Base-by-base conservation (phyloP, 805 yeast species). In the Wickerhamomyces chaumierensis region DNA sequence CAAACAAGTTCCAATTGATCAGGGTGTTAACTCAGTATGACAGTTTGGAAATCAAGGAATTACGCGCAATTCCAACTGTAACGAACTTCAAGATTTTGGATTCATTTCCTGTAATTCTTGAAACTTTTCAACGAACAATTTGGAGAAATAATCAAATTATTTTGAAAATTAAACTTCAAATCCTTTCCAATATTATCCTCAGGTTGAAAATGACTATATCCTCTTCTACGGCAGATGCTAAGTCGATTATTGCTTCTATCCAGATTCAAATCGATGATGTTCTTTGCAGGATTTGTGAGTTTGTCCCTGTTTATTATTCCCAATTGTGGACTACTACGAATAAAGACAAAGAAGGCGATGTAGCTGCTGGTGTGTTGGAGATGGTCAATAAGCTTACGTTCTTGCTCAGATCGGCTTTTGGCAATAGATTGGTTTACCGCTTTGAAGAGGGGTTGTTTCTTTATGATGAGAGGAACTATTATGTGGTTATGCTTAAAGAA, bases 331-430 rank as follows among this genome's bases (percentile, higher is more conserved):
- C 6, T 27, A 16, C 14, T 45, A 45, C 28, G n/a, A n/a, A n/a
- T n/a, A n/a, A n/a, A n/a, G n/a, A n/a, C n/a, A n/a, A n/a, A n/a
- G n/a, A n/a, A n/a, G n/a, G n/a, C n/a, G n/a, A n/a, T n/a, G n/a
- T n/a, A n/a, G n/a, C 29, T 41, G n/a, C 15, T 27, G n/a, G n/a
- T n/a, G n/a, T n/a, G n/a, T n/a, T 5, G 20, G 50, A 43, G 27
- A 39, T 42, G 29, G 34, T 52, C 21, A 48, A 45, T 23, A 45
- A 44, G 19, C 39, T 40, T 15, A 34, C 46, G 3, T 33, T 44
- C 4, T 27, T 47, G 7, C 11, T 49, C 4, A 50, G 44, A 36
- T 36, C 47, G 2, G 45, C 43, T 14, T 46, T 52, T 35, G 52
- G 53, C 3, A n/a, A 14, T 17, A 23, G 40, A 41, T 18, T 33